A percentile compares a stretch with the other conserved stretches of the same genome.
Evolutionary conservation across 192 early-diverging fungal genomes (phyloP).

Genomic region (Backusella psychrophila): DNA sequence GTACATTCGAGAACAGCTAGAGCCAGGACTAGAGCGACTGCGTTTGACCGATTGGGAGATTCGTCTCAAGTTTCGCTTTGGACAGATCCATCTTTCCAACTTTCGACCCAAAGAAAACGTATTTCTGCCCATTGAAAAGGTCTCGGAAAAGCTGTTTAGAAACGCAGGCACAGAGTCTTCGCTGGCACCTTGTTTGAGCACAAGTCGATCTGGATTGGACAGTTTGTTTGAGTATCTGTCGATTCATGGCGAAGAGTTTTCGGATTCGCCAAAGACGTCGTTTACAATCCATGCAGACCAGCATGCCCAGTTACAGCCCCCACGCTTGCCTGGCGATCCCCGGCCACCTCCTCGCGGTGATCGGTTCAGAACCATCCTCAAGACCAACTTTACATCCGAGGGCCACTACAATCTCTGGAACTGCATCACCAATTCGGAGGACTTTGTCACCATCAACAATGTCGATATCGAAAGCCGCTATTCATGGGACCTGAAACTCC

Average conservation of each 20-base stretch:
- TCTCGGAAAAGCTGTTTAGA: slow-evolving; percentile 25
- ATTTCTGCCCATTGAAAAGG: slow-evolving; percentile 16
- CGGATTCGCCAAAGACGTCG: slow-evolving; percentile 25
- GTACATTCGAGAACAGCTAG: slow-evolving; percentile 14
- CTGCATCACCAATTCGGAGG: slow-evolving; percentile 27
- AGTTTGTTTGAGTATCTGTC: slow-evolving; percentile 27
- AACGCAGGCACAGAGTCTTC: slow-evolving; percentile 26
- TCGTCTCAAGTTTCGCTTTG: slow-evolving; percentile 35
- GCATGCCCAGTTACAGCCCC: slow-evolving; percentile 5
- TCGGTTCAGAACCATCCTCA: slow-evolving; percentile 12
- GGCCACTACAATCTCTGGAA: slow-evolving; percentile 38
- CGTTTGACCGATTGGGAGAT: slow-evolving; percentile 39
- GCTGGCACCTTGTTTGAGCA: slow-evolving; percentile 39
- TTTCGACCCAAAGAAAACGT: slow-evolving; percentile 23
- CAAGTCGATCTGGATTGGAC: slow-evolving; percentile 6
- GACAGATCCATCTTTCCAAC: slow-evolving; percentile 37
- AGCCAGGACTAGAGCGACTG: slow-evolving; percentile 26
- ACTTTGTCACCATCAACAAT: slow-evolving; percentile 27
- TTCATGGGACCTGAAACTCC: slow-evolving; percentile 36
- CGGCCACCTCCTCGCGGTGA: slow-evolving; percentile 4
- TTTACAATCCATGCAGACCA: slow-evolving; percentile 27
- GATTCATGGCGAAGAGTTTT: slow-evolving; percentile 9
- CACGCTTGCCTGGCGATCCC: not conserved
- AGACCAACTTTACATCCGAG: slow-evolving; percentile 27
- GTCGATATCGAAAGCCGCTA: slow-evolving; percentile 35